Conservation (phyloP, 2,329 filamentous ascomycete species). For the Ophiosphaerella herpotricha region DNA sequence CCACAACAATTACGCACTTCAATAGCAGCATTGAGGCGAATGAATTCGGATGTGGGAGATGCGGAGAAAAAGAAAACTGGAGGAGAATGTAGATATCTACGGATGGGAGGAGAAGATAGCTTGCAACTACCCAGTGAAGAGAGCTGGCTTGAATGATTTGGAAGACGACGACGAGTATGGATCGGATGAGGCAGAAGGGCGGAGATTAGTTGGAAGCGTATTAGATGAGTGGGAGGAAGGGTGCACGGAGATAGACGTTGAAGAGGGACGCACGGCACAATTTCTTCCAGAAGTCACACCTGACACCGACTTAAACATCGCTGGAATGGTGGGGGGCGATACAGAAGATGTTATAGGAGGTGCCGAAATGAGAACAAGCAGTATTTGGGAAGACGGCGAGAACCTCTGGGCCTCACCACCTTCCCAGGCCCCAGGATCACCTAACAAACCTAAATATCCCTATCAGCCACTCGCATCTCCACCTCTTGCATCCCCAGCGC, state of each 20-base stretch:
- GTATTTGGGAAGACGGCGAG: constrained; percentile 41
- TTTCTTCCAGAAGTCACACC: constrained; percentile 3
- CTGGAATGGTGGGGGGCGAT: background rate
- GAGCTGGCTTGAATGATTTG: constrained; percentile 35
- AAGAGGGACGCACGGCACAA: constrained; percentile 2
- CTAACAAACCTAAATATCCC: constrained; percentile 18
- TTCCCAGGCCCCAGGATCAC: constrained; percentile 7
- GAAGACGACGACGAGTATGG: constrained; percentile 20
- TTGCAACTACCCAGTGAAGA: constrained; percentile 33
- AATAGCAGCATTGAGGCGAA: constrained; percentile 47
- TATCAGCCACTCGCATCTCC: constrained; percentile 19
- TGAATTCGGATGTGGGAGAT: constrained; percentile 48
- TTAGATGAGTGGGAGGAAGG: constrained; percentile 30
- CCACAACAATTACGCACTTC: constrained; percentile 45
- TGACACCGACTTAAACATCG: background rate
- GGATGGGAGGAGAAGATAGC: constrained; percentile 47
- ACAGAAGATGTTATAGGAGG: background rate
- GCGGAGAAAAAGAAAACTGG: constrained; percentile 25
- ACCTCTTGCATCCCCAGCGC: constrained; percentile 6
- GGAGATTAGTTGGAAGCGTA: constrained; percentile 23
- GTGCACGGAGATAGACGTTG: constrained; percentile 17
- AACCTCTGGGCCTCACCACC: constrained; percentile 30
- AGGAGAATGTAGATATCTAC: constrained; percentile 43
- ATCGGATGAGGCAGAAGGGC: constrained; percentile 24
- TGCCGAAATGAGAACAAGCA: constrained; percentile 16